These are phyloP conservation scores for Ustulina deusta DNA, from an alignment of 2,329 filamentous ascomycete species.

Conservation along the genomic window DNA sequence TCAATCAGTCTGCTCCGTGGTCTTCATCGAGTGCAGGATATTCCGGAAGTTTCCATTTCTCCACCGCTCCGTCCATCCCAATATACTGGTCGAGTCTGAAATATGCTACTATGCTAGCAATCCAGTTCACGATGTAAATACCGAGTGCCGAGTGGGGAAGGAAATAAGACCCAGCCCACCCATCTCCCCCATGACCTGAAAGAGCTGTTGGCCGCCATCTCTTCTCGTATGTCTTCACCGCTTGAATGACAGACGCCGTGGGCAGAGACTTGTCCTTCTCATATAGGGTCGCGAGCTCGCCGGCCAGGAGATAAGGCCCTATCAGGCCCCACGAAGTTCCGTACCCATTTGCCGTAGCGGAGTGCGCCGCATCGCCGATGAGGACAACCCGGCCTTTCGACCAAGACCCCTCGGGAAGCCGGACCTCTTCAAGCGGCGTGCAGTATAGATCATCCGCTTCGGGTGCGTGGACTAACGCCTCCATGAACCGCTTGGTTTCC, in stretches of 20 bases:
- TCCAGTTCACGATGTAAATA: slow-evolving; percentile 36
- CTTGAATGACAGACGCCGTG: slow-evolving; percentile 23
- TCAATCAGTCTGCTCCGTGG: neutral
- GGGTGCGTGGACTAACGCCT: slow-evolving; percentile 50
- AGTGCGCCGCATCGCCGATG: slow-evolving; percentile 62
- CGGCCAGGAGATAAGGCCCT: slow-evolving; percentile 64
- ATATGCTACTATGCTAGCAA: slow-evolving; percentile 32
- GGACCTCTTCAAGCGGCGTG: slow-evolving; percentile 57
- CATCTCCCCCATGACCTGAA: slow-evolving; percentile 35
- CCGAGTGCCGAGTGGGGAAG: slow-evolving; percentile 39
- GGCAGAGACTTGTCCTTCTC: slow-evolving; percentile 21
- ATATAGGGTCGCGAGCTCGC: slow-evolving; percentile 54
- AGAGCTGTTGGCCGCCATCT: slow-evolving; percentile 42
- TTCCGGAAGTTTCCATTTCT: slow-evolving; percentile 42
- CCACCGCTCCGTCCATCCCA: slow-evolving; percentile 33
- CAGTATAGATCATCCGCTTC: slow-evolving; percentile 59
- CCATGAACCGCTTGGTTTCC: slow-evolving; percentile 55
- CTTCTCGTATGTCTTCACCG: slow-evolving; percentile 39
- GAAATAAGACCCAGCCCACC: slow-evolving; percentile 15
- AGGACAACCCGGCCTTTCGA: slow-evolving; percentile 56
- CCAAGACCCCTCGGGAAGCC: slow-evolving; percentile 39
- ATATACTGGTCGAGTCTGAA: slow-evolving; percentile 41
- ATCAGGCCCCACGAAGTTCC: slow-evolving; percentile 59
- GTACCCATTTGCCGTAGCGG: slow-evolving; percentile 59
- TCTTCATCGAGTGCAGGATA: slow-evolving; percentile 39